A percentile compares a stretch with the other conserved stretches of the same genome.
Evolutionary conservation across 345 rosid species (phyloP).

Genomic region (Brassica rapa): DNA sequence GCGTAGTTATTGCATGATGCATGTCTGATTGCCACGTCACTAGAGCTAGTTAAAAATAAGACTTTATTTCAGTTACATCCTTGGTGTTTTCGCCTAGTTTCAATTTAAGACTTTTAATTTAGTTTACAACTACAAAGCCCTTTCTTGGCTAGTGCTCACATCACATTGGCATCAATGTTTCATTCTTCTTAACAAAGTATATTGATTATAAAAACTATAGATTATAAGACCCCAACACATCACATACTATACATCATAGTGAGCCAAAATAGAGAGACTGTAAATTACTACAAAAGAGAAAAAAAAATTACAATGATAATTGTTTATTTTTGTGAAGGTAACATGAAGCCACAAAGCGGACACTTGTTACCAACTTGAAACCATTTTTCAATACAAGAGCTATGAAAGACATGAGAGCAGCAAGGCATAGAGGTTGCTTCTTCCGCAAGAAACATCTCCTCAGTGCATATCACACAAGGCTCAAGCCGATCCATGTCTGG

Average conservation of each 20-base stretch:
- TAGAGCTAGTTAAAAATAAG: neutral
- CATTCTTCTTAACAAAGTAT: neutral
- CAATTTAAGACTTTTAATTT: neutral
- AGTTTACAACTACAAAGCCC: neutral
- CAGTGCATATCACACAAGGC: conserved; percentile 17
- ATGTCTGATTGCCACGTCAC: conserved; percentile 26
- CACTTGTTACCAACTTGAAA: conserved; percentile 24
- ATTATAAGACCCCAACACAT: neutral
- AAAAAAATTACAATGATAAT: neutral
- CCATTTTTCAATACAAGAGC: conserved; percentile 27
- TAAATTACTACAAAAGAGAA: neutral
- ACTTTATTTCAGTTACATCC: conserved; percentile 7
- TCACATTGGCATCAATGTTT: neutral
- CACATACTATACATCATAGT: neutral
- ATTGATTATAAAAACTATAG: neutral
- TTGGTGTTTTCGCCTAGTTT: neutral
- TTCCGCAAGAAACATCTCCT: conserved; percentile 35
- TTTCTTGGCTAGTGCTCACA: neutral
- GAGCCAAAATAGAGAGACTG: neutral
- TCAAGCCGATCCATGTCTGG: conserved; percentile 23
- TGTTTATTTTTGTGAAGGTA: conserved; percentile 22
- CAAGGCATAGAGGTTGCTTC: conserved; percentile 27
- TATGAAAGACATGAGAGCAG: conserved; percentile 26
- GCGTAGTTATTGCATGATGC: neutral
- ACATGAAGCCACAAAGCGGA: conserved; percentile 25